phyloP scores from a whole-genome alignment of 352 stramenopile species.

The Blastocystis hominis region DNA sequence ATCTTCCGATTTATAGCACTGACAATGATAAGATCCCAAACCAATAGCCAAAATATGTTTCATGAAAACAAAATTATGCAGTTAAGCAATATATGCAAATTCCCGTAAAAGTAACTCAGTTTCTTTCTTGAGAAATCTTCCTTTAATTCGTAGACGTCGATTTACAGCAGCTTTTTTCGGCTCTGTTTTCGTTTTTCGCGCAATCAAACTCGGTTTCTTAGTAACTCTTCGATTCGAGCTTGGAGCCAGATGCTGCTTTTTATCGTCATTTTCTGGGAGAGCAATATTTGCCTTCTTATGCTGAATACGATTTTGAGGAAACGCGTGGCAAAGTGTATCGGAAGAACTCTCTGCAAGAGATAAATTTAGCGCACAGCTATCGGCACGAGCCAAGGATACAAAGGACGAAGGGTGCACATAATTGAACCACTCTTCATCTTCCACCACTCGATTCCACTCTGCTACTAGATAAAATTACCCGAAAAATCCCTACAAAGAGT shows the following conservation, averaged over 20 bases:
- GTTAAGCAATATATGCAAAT: not conserved
- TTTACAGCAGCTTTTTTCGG: not conserved
- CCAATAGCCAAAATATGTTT: slow-evolving; percentile 4
- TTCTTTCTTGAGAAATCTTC: slow-evolving; percentile 25
- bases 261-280: no score
- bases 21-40: not conserved
- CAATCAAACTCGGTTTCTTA: not conserved
- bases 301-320: not conserved
- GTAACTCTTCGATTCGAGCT: not conserved
- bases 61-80: not conserved
- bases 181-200: not conserved
- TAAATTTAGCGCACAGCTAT: not conserved
- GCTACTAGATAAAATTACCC: no score
- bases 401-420: no score
- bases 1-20: not conserved
- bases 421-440: no score
- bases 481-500: no score
- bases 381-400: not conserved
- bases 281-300: no score
- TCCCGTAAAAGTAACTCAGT: not conserved
- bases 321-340: not conserved
- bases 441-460: no score
- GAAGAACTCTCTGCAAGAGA: not conserved
- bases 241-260: not conserved
- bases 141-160: not conserved